Conservation (phyloP, 2,329 filamentous ascomycete species). For the Xylariaceae sp. region DNA sequence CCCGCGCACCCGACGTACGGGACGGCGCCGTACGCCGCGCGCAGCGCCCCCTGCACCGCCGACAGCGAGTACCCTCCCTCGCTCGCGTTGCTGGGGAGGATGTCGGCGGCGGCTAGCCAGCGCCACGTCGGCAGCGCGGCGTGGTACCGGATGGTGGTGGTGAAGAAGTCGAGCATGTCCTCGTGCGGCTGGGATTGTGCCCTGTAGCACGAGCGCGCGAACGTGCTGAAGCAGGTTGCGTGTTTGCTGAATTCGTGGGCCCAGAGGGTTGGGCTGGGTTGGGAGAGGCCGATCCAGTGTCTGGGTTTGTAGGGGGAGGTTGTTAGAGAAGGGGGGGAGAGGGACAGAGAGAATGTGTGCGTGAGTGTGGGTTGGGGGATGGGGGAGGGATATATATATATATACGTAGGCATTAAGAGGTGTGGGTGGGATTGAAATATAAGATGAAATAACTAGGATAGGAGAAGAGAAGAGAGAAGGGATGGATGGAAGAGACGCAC, state of each 20-base stretch:
- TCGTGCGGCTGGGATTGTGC: slow-evolving; percentile 51
- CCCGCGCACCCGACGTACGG: slow-evolving; percentile 67
- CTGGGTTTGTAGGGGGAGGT: slow-evolving; percentile 25
- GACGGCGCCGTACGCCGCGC: slow-evolving; percentile 51
- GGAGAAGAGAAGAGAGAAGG: background rate
- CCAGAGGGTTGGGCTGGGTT: slow-evolving; percentile 64
- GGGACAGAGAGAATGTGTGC: slow-evolving; percentile 22
- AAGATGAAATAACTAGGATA: background rate
- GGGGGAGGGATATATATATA: too few species aligned
- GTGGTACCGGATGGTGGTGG: slow-evolving; percentile 62
- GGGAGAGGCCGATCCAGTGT: slow-evolving; percentile 62
- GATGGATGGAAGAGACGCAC: slow-evolving; percentile 27
- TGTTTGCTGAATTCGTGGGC: slow-evolving; percentile 70
- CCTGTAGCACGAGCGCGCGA: slow-evolving; percentile 67
- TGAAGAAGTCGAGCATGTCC: slow-evolving; percentile 66
- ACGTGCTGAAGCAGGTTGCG: slow-evolving; percentile 68
- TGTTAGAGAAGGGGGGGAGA: too few species aligned
- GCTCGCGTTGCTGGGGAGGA: slow-evolving; percentile 61
- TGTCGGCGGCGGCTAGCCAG: slow-evolving; percentile 59
- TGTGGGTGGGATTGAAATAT: background rate
- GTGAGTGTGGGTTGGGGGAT: too few species aligned
- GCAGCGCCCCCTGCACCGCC: slow-evolving; percentile 55
- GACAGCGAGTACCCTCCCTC: slow-evolving; percentile 57
- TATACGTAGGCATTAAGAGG: too few species aligned
- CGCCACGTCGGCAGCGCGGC: slow-evolving; percentile 58